These are phyloP conservation scores for Pythium sp. DNA, from an alignment of 352 stramenopile genomes.

Conservation along the genomic window DNA sequence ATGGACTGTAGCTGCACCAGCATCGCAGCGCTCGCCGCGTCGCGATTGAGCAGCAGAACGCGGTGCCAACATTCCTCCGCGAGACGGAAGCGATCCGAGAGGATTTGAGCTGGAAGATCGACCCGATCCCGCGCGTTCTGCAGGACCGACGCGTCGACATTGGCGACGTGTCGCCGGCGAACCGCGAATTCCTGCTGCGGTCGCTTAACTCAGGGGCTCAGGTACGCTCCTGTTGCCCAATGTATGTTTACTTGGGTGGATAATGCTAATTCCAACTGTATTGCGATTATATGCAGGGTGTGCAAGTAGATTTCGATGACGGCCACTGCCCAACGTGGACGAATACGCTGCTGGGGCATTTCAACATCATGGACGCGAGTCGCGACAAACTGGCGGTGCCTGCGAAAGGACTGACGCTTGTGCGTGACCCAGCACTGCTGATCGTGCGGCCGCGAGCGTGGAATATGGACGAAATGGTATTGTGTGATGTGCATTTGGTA, in stretches of 20 bases:
- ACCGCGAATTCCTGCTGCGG: slow-evolving; percentile 91
- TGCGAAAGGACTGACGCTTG: slow-evolving; percentile 23
- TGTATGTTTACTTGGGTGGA: slow-evolving; percentile 39
- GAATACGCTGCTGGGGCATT: slow-evolving; percentile 89
- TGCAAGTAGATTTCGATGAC: slow-evolving; percentile 83
- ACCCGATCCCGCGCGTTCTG: slow-evolving; percentile 62
- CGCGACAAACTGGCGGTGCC: slow-evolving; percentile 42
- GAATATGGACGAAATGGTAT: slow-evolving; percentile 94
- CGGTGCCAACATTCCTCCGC: slow-evolving; percentile 81
- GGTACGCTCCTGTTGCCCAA: slow-evolving; percentile 53
- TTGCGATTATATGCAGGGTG: slow-evolving; percentile 27
- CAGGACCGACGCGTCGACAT: slow-evolving; percentile 93
- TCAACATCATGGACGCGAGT: slow-evolving; percentile 92
- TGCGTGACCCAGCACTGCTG: slow-evolving; percentile 68
- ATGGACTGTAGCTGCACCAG: slow-evolving; percentile 45
- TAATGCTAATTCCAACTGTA: background rate
- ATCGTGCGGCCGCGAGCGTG: slow-evolving; percentile 92
- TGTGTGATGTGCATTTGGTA: background rate
- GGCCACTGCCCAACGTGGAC: slow-evolving; percentile 89
- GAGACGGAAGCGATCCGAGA: slow-evolving; percentile 67
- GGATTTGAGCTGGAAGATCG: slow-evolving; percentile 55
- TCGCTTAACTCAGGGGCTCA: slow-evolving; percentile 93
- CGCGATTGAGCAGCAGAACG: slow-evolving; percentile 59
- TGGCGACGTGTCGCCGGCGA: slow-evolving; percentile 84
- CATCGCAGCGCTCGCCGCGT: slow-evolving; percentile 48